These are phyloP conservation scores for Fusarium acutatum DNA, from an alignment of 2,329 filamentous ascomycete species.

Conservation along the genomic window DNA sequence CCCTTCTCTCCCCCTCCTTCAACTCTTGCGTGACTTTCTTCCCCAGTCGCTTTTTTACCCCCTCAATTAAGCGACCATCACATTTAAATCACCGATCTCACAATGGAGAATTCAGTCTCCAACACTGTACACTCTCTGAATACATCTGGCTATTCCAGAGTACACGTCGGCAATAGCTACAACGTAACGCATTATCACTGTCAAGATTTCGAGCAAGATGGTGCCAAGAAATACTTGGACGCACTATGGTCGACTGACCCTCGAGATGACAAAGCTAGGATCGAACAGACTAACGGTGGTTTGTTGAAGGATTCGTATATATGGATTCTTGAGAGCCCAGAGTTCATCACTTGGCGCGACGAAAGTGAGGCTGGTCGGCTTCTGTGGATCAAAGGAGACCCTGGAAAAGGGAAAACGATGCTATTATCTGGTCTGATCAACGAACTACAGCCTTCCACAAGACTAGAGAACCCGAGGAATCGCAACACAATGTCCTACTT, in stretches of 20 bases:
- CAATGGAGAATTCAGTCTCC: neutral
- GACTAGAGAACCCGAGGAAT: rapidly evolving
- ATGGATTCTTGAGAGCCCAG: rapidly evolving
- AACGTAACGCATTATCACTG: neutral
- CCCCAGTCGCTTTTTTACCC: neutral
- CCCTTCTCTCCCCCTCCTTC: neutral
- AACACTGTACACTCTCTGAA: neutral
- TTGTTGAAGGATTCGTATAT: neutral
- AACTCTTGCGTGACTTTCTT: rapidly evolving
- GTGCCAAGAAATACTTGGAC: rapidly evolving
- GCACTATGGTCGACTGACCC: neutral
- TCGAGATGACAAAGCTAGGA: rapidly evolving
- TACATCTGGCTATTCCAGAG: neutral
- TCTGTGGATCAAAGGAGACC: conserved; percentile 47
- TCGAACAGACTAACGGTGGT: neutral
- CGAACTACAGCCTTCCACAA: neutral
- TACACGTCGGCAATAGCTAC: neutral
- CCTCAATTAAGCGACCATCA: rapidly evolving
- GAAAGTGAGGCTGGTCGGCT: neutral
- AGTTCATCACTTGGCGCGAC: neutral
- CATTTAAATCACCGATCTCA: rapidly evolving
- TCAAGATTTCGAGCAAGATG: rapidly evolving
- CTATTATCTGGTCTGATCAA: conserved; percentile 42
- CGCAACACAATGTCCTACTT: conserved; percentile 36
- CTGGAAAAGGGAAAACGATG: conserved; percentile 51